phyloP scores from a whole-genome alignment of 1,139 yeast species.

The Magnusiomyces sp. region DNA sequence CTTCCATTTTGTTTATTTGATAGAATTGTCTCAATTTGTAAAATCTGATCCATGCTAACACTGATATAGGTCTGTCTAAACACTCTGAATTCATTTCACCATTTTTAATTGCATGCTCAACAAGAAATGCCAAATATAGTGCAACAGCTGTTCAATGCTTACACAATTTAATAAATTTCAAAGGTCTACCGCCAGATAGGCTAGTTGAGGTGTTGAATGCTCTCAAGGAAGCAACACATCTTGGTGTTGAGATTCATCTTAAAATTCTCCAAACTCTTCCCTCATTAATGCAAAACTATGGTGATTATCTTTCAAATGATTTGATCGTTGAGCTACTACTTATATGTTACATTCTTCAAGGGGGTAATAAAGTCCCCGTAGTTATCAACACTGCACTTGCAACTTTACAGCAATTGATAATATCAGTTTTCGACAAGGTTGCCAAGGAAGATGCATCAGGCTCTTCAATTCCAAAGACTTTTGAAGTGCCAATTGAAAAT shows the following conservation, averaged over 20 bases:
- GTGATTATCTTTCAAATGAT: slow-evolving; percentile 45
- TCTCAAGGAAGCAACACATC: slow-evolving; percentile 61
- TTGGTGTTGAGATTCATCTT: slow-evolving; percentile 76
- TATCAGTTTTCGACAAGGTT: slow-evolving; percentile 64
- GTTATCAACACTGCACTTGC: slow-evolving; percentile 93
- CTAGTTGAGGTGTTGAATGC: slow-evolving; percentile 54
- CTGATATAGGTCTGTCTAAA: slow-evolving; percentile 28
- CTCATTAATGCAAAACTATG: slow-evolving; percentile 57
- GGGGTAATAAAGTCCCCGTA: slow-evolving; percentile 60
- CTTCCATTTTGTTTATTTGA: slow-evolving; percentile 6
- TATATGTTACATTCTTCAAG: slow-evolving; percentile 65
- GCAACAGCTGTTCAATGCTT: slow-evolving; percentile 64
- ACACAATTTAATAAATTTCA: slow-evolving; percentile 46
- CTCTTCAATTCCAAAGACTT: slow-evolving; percentile 22
- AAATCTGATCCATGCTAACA: slow-evolving; percentile 8
- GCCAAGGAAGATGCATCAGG: slow-evolving; percentile 32
- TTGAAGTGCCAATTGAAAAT: slow-evolving; percentile 35
- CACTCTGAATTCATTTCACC: slow-evolving; percentile 57
- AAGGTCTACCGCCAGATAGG: slow-evolving; percentile 45
- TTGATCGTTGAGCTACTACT: slow-evolving; percentile 51
- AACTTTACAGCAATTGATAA: slow-evolving; percentile 76
- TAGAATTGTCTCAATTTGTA: slow-evolving; percentile 20
- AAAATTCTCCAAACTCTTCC: slow-evolving; percentile 84
- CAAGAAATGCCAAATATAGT: slow-evolving; percentile 67
- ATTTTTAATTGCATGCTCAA: slow-evolving; percentile 60